These are phyloP conservation scores for Ophiostoma populinum DNA, from an alignment of 2,329 filamentous ascomycete genomes.

Conservation along the genomic window DNA sequence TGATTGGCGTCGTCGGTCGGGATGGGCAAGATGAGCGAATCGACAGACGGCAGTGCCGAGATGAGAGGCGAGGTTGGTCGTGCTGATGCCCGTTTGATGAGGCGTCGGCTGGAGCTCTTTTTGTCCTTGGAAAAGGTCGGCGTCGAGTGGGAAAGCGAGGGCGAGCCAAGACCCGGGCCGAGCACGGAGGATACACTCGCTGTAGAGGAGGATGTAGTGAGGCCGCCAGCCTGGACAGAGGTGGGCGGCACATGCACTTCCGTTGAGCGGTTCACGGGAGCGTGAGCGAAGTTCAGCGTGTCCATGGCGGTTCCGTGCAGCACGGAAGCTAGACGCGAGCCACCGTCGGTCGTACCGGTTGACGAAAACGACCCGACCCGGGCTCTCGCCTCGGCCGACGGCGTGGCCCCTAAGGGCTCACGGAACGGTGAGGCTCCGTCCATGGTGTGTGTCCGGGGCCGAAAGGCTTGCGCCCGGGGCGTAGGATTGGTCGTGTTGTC, in stretches of 20 bases:
- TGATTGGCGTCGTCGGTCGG: slow-evolving; percentile 53
- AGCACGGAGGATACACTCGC: slow-evolving; percentile 6
- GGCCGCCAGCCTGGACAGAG: slow-evolving; percentile 1
- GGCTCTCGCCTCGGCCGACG: slow-evolving; percentile 35
- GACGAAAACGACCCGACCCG: slow-evolving; percentile 57
- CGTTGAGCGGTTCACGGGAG: slow-evolving; percentile 17
- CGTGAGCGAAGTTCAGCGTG: slow-evolving; percentile 23
- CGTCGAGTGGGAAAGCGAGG: not conserved
- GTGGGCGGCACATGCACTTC: slow-evolving; percentile 19
- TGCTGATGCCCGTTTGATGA: slow-evolving; percentile 37
- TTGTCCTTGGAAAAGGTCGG: slow-evolving; percentile 21
- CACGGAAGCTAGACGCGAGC: slow-evolving; percentile 16
- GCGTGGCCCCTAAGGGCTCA: slow-evolving; percentile 23
- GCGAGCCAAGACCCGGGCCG: not conserved
- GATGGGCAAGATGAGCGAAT: slow-evolving; percentile 41
- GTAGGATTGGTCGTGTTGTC: slow-evolving; percentile 28
- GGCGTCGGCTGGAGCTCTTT: slow-evolving; percentile 27
- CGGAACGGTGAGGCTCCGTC: slow-evolving; percentile 30
- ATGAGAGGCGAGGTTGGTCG: slow-evolving; percentile 41
- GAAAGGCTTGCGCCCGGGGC: slow-evolving; percentile 21
- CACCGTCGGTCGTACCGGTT: slow-evolving; percentile 35
- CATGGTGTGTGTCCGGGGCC: slow-evolving; percentile 41
- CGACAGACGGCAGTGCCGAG: slow-evolving; percentile 37
- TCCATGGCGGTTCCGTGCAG: slow-evolving; percentile 26
- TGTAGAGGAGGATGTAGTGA: slow-evolving; percentile 8